Base-by-base conservation (phyloP, 768 basidiomycete genomes). In the Termitomyces sp. region DNA sequence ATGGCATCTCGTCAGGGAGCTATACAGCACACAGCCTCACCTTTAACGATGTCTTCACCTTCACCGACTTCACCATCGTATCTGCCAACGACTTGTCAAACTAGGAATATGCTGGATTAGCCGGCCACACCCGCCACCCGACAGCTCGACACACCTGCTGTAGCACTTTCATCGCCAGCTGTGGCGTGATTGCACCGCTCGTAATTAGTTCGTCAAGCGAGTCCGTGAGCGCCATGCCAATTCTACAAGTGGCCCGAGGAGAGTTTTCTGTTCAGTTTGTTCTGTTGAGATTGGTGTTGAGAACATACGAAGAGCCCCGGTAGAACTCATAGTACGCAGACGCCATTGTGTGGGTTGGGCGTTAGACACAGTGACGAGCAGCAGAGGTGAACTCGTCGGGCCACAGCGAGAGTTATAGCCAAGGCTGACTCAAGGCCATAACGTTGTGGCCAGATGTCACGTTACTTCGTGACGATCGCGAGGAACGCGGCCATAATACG, bases 151-250 rank as follows among this genome's bases (percentile, higher is more conserved):
- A 69, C 67, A 97, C 96, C 92, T 98, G 96, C 71, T 91, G 89
- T 61, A 98, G 76, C n/a, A 97, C 94, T 75, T 96, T 93, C 89
- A 98, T 94, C n/a, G 96, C 97, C 67, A 98, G 75, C 77, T 98
- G 96, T 12, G 96, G 96, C 20, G 95, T 96, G 69, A 99, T 99
- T 54, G 92, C 87, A 2, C 96, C 96, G 70, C 90, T 91, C 50
- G 95, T 96, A 69, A 99, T 98, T 66, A 99, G 85, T 77, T 98
- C 96, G 77, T 99, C 97, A 68, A 99, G 86, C 66, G 96, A 95
- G 79, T 99, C 97, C 14, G 96, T 96, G 56, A 99, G 82, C 56
- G 96, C 94, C 84, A 95, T 93, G 56, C 97, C 97, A 74, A 98
- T 94, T 66, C 97, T 98, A 71, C 9, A n/a, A 31, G 37, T 40